Evolutionary conservation across 164 flowering plant genomes (phyloP), one percentile per base, ranked within the genome.

Genomic region (Annona cherimola): DNA sequence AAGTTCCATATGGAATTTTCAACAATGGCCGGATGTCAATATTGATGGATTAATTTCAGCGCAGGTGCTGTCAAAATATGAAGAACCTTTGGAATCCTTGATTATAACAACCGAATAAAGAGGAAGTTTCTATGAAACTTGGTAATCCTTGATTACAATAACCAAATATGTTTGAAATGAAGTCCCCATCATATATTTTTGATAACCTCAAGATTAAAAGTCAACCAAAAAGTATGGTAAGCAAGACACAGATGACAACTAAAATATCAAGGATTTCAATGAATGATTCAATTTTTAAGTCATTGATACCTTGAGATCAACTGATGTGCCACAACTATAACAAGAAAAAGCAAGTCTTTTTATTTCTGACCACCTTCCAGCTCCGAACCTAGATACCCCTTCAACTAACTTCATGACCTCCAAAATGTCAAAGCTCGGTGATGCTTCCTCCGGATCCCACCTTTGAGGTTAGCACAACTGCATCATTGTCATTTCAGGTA

Each of bases 321-420:
- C 99, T 39, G 99, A 86, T 41, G 99, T 93, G 19, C 99, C 93
- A 74, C 90, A 87, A 40, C 92, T 73, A 76, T 80, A 82, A 3
- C 98, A 90, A 62, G 98, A 83, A 83, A 95, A 95, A 42, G 97
- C 80, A 77, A 91, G 79, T 73, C 86, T 78, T 83, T 90, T 95
- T 55, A 95, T 95, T 86, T 95, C 97, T 69, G 99, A 95, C 99
- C 99, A 95, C 79, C 90, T 90, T 64, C 99, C 99, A 76, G 90
- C 90, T 69, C 99, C 99, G 83, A 85, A 93, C 78, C 75, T 85
- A 19, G 99, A 80, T 2, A 95, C 99, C 61, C 99, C 99, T 62
- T 95, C 99, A 72, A 95, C 95, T 42, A 95, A 84, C 78, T 89
- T 91, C 82, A 81, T 82, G 71, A 95, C 99, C 80, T 95, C 99